Conservation (phyloP, 805 yeast species). For the Clavispora vitiphila region DNA sequence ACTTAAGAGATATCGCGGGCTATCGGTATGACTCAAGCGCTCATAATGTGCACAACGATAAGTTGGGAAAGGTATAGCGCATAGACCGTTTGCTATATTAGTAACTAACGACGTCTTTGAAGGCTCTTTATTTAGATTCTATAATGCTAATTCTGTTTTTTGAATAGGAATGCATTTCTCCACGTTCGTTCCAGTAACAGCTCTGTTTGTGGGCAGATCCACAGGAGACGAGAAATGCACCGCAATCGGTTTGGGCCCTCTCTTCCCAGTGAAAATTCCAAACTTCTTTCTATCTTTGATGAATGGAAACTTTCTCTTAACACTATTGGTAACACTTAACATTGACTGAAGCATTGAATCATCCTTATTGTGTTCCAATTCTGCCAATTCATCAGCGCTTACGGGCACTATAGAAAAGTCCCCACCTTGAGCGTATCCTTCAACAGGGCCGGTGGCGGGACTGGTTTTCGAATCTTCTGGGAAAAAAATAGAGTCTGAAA, state of each 20-base stretch:
- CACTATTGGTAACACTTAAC: no score
- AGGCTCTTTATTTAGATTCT: background rate
- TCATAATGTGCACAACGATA: background rate
- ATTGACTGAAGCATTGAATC: no score
- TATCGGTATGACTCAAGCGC: constrained; percentile 2
- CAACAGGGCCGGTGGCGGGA: background rate
- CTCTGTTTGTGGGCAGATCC: background rate
- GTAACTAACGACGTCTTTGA: no score
- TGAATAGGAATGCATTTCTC: background rate
- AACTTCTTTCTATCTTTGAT: background rate
- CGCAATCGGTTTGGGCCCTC: background rate
- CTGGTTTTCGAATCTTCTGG: background rate
- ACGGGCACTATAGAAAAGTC: background rate
- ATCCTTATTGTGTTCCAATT: background rate
- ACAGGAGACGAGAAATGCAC: background rate
- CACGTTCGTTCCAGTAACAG: background rate
- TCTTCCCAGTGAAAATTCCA: background rate
- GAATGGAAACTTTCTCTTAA: background rate
- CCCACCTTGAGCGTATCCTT: background rate
- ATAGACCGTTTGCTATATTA: no score
- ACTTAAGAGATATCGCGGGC: background rate
- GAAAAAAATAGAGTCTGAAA: background rate
- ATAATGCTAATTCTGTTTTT: background rate
- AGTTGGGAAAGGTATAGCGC: background rate
- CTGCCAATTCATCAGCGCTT: background rate